Conservation (phyloP, 805 yeast species). For the Priceomyces haplophilus region DNA sequence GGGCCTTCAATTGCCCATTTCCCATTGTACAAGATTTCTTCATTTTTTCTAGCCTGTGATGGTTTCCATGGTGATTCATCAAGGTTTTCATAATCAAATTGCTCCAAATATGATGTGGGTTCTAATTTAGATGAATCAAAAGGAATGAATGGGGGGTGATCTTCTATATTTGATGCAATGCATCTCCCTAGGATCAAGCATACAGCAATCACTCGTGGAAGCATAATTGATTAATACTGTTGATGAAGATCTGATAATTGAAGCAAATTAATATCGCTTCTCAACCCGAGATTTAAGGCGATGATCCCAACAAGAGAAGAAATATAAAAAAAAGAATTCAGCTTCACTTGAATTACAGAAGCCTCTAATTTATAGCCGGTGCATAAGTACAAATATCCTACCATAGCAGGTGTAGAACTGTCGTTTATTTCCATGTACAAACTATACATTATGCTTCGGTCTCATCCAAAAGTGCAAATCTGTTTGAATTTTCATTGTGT, state of each 20-base stretch:
- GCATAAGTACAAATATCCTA: too few relatives aligned
- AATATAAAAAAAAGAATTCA: too few relatives aligned
- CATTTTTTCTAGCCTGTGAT: constrained; percentile 55
- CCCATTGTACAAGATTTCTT: constrained; percentile 62
- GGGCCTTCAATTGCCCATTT: constrained; percentile 67
- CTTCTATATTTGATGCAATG: not conserved
- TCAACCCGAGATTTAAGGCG: too few relatives aligned
- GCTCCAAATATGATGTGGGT: constrained; percentile 59
- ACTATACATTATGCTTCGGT: constrained; percentile 24
- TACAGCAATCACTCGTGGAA: not conserved
- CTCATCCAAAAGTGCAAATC: constrained; percentile 39
- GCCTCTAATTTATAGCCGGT: too few relatives aligned
- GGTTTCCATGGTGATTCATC: constrained; percentile 38
- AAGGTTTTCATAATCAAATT: constrained; percentile 40
- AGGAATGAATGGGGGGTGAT: constrained; percentile 24
- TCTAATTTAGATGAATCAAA: constrained; percentile 34
- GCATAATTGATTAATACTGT: not conserved
- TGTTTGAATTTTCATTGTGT: constrained; percentile 17
- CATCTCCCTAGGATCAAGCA: not conserved
- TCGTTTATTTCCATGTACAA: too few relatives aligned
- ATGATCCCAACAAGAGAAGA: too few relatives aligned
- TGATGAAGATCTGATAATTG: too few relatives aligned
- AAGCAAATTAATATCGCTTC: too few relatives aligned
- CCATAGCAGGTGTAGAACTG: too few relatives aligned
- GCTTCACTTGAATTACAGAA: too few relatives aligned